phyloP scores from a whole-genome alignment of 1,139 yeast genomes.

The Yamadazyma mexicana region DNA sequence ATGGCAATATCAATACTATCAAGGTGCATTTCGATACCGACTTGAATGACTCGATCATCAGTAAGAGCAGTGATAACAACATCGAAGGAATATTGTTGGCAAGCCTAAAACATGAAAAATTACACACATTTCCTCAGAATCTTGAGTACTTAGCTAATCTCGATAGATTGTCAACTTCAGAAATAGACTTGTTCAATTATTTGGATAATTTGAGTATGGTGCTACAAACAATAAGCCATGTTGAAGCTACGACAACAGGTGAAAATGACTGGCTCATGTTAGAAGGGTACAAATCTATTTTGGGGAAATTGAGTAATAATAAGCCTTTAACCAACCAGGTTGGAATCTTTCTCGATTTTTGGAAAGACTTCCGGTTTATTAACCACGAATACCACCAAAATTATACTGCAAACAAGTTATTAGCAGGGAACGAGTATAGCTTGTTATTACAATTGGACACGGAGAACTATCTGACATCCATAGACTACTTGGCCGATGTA shows the following conservation, averaged over 20 bases:
- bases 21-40: slow-evolving; percentile 15
- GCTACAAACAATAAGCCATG: slow-evolving; percentile 24
- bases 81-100: slow-evolving; percentile 29
- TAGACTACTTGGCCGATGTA: slow-evolving; percentile 21
- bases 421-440: slow-evolving; percentile 13
- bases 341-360: slow-evolving; percentile 37
- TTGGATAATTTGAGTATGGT: slow-evolving; percentile 33
- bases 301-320: slow-evolving; percentile 34
- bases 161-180: slow-evolving; percentile 34
- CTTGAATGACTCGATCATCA: slow-evolving; percentile 15
- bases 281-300: slow-evolving; percentile 23
- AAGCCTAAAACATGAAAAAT: slow-evolving; percentile 23
- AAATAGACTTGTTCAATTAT: slow-evolving; percentile 33
- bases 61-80: slow-evolving; percentile 9
- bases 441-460: slow-evolving; percentile 12
- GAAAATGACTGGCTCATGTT: slow-evolving; percentile 19
- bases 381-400: slow-evolving; percentile 22
- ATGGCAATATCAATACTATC: slow-evolving; percentile 10
- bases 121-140: slow-evolving; percentile 37
- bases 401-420: slow-evolving; percentile 3
- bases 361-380: slow-evolving; percentile 36
- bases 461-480: slow-evolving; percentile 6
- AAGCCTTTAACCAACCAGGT: slow-evolving; percentile 22
- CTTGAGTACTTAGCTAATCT: slow-evolving; percentile 38
- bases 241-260: slow-evolving; percentile 17